Percentiles rank a stretch among this genome's conserved stretches.
phyloP scores from a whole-genome alignment of 257 asterid genomes.

The Penstemon eatonii region DNA sequence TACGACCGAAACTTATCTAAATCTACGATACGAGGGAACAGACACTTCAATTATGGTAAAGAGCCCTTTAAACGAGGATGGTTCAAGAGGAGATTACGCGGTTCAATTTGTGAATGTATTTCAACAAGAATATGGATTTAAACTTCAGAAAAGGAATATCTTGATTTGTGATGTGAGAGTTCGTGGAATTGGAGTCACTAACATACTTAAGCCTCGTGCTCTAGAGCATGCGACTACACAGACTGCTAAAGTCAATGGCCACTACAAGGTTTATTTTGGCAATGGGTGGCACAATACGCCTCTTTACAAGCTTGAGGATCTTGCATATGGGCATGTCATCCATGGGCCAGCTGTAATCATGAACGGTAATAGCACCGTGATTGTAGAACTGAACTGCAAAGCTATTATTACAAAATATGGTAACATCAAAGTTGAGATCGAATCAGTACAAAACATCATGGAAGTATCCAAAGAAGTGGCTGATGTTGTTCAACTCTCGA shows the following conservation, averaged over 20 bases:
- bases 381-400: slow-evolving; percentile 80
- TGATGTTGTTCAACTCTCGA: slow-evolving; percentile 94
- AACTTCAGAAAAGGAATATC: slow-evolving; percentile 76
- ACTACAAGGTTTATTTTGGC: slow-evolving; percentile 64
- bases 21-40: slow-evolving; percentile 94
- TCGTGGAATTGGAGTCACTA: slow-evolving; percentile 89
- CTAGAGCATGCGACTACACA: slow-evolving; percentile 41
- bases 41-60: slow-evolving; percentile 92
- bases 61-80: slow-evolving; percentile 48
- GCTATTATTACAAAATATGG: slow-evolving; percentile 74
- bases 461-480: slow-evolving; percentile 71
- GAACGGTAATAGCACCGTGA: slow-evolving; percentile 96
- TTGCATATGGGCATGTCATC: slow-evolving; percentile 60
- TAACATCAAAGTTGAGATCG: slow-evolving; percentile 72
- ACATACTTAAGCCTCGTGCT: slow-evolving; percentile 69
- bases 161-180: slow-evolving; percentile 87
- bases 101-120: slow-evolving; percentile 70
- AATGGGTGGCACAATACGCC: slow-evolving; percentile 77
- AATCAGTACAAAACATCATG: slow-evolving; percentile 34
- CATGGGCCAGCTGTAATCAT: slow-evolving; percentile 84
- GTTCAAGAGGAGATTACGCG: slow-evolving; percentile 77
- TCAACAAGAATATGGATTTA: slow-evolving; percentile 90
- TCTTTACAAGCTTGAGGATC: slow-evolving; percentile 68
- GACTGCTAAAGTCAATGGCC: slow-evolving; percentile 45
- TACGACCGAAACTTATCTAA: slow-evolving; percentile 70